Evolutionary conservation across 768 basidiomycete genomes (phyloP), one percentile per base, ranked within the genome.

Genomic region (Suillus placidus): DNA sequence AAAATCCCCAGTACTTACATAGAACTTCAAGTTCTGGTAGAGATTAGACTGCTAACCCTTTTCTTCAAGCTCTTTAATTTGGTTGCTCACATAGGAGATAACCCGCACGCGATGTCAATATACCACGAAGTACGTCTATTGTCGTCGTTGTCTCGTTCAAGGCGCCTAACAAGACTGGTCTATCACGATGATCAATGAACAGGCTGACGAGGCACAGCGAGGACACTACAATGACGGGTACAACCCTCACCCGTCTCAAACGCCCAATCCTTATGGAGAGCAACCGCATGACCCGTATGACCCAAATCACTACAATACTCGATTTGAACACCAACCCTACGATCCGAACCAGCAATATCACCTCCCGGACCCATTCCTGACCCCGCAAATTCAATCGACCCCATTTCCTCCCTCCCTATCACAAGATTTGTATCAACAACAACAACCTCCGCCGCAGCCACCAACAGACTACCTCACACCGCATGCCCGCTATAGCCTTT

Each of bases 151-250:
- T 35, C 26, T 26, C 6, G 58, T 60, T 3, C n/a, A 4, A 18
- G 55, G 51, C 20, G 20, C 23, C 64, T 63, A 69, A 67, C 43
- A 18, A 45, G 38, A 66, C 7, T 34, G 20, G 34, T 52, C 4
- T 32, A 20, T 30, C 38, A 32, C 16, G 20, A 49, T 52, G 14
- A 30, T 43, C 40, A 37, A 30, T 43, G 43, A 37, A 42, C 62
- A 90, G 87, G 83, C 86, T 5, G 88, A 91, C 74, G 88, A 91
- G 74, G 85, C 81, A 16, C 88, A 89, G 68, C 82, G 78, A 20
- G 76, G 84, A 35, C 84, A 83, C 64, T 89, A 91, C 76, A 89
- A 90, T 71, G 89, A 92, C 65, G 88, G 88, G 0, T 88, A 88
- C 74, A 80, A 78, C 66, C 82, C 85, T 9, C 86, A 89, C 67